Evolutionary conservation across 2,329 filamentous ascomycete genomes (phyloP).

Genomic region (Aspergillus uvarum): DNA sequence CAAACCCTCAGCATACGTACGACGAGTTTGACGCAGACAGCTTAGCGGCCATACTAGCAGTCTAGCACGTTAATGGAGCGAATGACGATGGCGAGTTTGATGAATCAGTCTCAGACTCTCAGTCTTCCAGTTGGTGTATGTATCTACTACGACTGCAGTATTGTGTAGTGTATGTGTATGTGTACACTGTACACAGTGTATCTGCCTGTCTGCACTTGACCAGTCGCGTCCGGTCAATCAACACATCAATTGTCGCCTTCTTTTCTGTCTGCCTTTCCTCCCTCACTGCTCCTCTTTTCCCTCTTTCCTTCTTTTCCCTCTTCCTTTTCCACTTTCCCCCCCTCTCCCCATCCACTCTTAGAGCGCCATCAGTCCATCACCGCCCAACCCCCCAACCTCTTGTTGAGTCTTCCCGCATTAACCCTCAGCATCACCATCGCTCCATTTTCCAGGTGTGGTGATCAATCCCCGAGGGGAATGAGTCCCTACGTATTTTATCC

Average conservation of each 20-base stretch:
- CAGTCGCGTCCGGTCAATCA: conserved; percentile 20
- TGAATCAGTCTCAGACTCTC: background rate
- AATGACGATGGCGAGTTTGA: background rate
- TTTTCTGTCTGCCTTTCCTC: conserved; percentile 9
- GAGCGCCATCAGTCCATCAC: background rate
- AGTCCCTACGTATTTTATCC: background rate
- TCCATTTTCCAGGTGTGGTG: conserved; percentile 5
- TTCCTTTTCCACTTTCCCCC: background rate
- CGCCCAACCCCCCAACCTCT: conserved; percentile 2
- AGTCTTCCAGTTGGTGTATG: background rate
- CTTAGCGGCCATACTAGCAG: conserved; percentile 3
- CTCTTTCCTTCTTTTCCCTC: background rate
- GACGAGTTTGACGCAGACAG: conserved; percentile 1
- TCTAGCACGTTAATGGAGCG: background rate
- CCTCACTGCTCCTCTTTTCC: conserved; percentile 1
- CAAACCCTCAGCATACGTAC: conserved; percentile 1
- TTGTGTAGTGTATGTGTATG: too few relatives aligned
- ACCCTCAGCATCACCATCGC: conserved; percentile 2
- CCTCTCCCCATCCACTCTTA: background rate
- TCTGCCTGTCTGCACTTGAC: conserved; percentile 6
- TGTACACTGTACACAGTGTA: background rate
- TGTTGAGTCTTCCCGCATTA: background rate
- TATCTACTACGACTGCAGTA: too few relatives aligned
- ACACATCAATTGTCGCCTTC: conserved; percentile 16
- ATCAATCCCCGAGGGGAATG: background rate